phyloP scores from a whole-genome alignment of 768 basidiomycete species.

The Tricholoma flavovirens region DNA sequence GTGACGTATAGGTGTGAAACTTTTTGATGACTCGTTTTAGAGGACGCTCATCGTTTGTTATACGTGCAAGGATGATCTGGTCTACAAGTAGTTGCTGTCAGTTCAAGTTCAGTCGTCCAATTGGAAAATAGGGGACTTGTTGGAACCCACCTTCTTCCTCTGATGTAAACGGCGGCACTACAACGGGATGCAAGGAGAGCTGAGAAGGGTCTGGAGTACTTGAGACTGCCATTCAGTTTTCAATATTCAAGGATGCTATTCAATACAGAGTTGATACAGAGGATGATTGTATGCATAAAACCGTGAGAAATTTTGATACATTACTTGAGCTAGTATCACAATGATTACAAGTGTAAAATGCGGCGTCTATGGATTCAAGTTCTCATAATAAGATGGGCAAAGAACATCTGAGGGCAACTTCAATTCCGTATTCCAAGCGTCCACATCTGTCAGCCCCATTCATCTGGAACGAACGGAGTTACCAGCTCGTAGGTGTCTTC shows the following conservation, averaged over 20 bases:
- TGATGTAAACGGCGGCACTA: conserved; percentile 42
- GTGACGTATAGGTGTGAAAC: conserved; percentile 66
- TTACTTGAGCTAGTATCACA: too few relatives aligned
- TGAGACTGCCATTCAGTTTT: conserved; percentile 11
- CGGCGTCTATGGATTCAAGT: neutral
- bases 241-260: too few relatives aligned
- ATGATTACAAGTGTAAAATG: neutral
- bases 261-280: too few relatives aligned
- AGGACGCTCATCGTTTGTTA: conserved; percentile 77
- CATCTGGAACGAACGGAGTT: conserved; percentile 75
- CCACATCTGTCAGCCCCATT: conserved; percentile 47
- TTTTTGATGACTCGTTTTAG: conserved; percentile 76
- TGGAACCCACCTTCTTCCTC: conserved; percentile 55
- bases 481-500: conserved; percentile 79
- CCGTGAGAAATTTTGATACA: neutral
- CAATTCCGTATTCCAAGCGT: neutral
- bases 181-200: conserved; percentile 20
- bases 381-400: neutral
- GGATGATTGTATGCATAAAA: neutral
- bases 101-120: conserved; percentile 12
- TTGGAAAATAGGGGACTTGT: neutral
- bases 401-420: neutral
- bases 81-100: conserved; percentile 43
- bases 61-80: conserved; percentile 72
- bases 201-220: conserved; percentile 6